phyloP scores from a whole-genome alignment of 257 asterid genomes.

The Nyctanthes arbortristis region DNA sequence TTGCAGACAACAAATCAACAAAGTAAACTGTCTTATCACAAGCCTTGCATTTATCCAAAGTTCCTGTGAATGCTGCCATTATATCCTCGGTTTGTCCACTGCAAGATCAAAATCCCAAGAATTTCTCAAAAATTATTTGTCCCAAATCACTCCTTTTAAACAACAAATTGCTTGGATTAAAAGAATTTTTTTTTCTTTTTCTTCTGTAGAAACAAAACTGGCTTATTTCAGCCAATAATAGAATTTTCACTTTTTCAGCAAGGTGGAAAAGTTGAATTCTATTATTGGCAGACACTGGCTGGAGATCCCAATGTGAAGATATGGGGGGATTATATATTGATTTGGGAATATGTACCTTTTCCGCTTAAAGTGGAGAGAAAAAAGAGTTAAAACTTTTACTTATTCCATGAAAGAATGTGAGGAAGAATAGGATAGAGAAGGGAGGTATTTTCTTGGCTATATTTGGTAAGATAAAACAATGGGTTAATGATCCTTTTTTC shows the following conservation, averaged over 20 bases:
- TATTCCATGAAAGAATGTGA: slow-evolving; percentile 23
- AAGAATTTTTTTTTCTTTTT: neutral
- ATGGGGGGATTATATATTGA: slow-evolving; percentile 30
- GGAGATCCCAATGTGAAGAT: slow-evolving; percentile 55
- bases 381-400: slow-evolving; percentile 44
- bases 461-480: slow-evolving; percentile 1
- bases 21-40: slow-evolving; percentile 59
- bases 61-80: slow-evolving; percentile 53
- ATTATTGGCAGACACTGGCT: slow-evolving; percentile 48
- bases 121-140: neutral
- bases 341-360: slow-evolving; percentile 28
- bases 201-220: no score
- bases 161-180: slow-evolving; percentile 5
- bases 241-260: slow-evolving; percentile 11
- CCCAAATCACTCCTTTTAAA: neutral
- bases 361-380: slow-evolving; percentile 46
- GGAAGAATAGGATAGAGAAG: slow-evolving; percentile 17
- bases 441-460: neutral
- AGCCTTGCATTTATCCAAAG: slow-evolving; percentile 59
- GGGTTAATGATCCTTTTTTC: neutral
- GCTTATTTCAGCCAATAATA: slow-evolving; percentile 31
- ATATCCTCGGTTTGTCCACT: neutral
- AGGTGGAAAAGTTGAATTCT: slow-evolving; percentile 30
- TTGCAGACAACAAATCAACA: slow-evolving; percentile 60
- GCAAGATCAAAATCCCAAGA: neutral